Percentiles rank a stretch among this genome's conserved stretches.
Evolutionary conservation across 306 rosid species (phyloP).

Genomic region (Acacia acuminata): DNA sequence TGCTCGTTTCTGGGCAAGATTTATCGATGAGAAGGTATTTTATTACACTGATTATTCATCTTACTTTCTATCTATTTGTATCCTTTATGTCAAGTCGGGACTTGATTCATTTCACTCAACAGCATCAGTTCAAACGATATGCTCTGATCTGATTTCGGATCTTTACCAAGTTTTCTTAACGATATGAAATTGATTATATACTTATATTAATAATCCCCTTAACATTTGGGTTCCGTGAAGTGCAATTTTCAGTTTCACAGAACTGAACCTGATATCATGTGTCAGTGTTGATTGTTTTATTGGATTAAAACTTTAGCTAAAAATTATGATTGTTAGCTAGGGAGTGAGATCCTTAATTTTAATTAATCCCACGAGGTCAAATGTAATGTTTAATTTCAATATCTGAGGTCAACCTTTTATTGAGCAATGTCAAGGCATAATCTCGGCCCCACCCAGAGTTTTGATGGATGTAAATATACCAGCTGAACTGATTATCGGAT

Average conservation of each 20-base stretch:
- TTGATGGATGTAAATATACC: background rate
- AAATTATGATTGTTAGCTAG: background rate
- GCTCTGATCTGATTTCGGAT: background rate
- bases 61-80: background rate
- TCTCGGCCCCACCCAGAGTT: background rate
- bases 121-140: background rate
- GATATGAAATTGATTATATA: background rate
- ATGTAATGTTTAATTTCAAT: background rate
- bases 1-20: slow-evolving; percentile 58
- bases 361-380: background rate
- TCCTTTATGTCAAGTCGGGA: background rate
- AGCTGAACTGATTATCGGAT: background rate
- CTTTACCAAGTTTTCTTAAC: background rate
- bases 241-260: background rate
- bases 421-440: background rate
- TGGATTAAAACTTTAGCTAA: background rate
- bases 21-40: slow-evolving; percentile 49
- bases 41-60: background rate
- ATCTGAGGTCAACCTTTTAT: too few species aligned
- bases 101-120: background rate
- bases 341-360: background rate
- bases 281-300: background rate
- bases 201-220: background rate
- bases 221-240: background rate
- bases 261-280: background rate